Evolutionary conservation across 2,329 filamentous ascomycete species (phyloP), one percentile per base, ranked within the genome.

Genomic region (Camillea tinctor): DNA sequence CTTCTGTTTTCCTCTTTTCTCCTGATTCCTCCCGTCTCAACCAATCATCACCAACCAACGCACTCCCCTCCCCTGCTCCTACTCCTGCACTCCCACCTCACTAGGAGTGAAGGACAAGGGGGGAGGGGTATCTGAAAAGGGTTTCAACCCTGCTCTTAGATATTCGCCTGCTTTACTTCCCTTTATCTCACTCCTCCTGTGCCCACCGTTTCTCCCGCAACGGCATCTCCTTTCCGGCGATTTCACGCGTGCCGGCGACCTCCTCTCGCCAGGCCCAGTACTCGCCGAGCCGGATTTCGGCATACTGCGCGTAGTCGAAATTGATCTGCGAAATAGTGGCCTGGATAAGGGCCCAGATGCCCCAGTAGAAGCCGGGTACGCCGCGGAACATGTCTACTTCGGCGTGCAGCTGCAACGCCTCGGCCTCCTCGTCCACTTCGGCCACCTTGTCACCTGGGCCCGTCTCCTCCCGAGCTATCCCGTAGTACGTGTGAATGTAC

Each of bases 291-390:
- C 95, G 84, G 17, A 89, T 77, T 75, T 97, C 92, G 11, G 95
- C 94, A 74, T 98, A 99, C 8, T 84, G 86, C 50, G 92, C 91
- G 73, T 99, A 99, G 77, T 99, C 93, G 72, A 99, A 99, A 73
- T 97, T 91, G 69, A 99, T 99, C 65, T 94, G 86, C 11, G 92
- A 96, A 66, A 99, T 98, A 57, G 87, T 91, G 2, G 93, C 91
- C 79, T 99, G 95, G 66, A 99, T 98, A 64, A 96, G 80, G 7
- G 93, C 90, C 95, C 95, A 99, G 60, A 97, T 92, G 22, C 95
- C 95, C 93, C 90, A 92, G 74, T 84, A 87, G 72, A 99, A 92
- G 7, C 95, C 95, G 0, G 95, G 95, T 15, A 97, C 84, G 50
- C 93, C 95, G 52, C 95, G 86, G 78, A 91, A 99, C 21, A 85